phyloP scores from a whole-genome alignment of 163 green algal genomes.

The Coccomyxa subellipsoidea region DNA sequence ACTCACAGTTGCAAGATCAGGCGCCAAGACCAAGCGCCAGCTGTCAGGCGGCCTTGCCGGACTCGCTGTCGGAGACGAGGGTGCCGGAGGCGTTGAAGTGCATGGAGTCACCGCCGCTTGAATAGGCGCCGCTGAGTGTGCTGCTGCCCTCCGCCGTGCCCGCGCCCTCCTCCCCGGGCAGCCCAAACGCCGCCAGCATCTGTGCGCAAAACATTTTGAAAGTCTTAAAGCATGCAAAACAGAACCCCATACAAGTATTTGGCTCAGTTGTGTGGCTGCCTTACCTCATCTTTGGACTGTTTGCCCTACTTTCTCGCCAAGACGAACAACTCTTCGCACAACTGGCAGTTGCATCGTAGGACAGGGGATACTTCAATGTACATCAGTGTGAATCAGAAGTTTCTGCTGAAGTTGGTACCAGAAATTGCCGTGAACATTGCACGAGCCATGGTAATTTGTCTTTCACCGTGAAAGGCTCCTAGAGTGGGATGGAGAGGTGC shows the following conservation, averaged over 20 bases:
- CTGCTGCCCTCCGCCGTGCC: neutral
- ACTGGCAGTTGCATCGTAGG: too few species aligned
- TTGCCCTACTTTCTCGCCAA: too few species aligned
- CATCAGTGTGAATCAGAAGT: neutral
- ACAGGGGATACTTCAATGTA: neutral
- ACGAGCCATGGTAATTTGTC: too few species aligned
- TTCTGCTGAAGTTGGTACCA: too few species aligned
- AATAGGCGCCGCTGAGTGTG: neutral
- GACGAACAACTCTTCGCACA: too few species aligned
- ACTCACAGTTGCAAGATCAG: neutral
- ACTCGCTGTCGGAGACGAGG: neutral
- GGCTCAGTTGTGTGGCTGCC: neutral
- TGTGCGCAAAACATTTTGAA: neutral
- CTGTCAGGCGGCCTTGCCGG: neutral
- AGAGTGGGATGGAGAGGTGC: too few species aligned
- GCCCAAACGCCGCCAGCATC: neutral
- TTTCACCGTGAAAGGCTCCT: too few species aligned
- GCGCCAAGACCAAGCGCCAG: neutral
- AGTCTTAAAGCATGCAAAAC: neutral
- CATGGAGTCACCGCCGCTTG: neutral
- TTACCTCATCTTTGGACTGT: too few species aligned
- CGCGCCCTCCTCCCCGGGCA: neutral
- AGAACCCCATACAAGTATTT: neutral
- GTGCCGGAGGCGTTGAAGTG: neutral
- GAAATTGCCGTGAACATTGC: too few species aligned